A percentile compares a stretch with the other conserved stretches of the same genome.
These are phyloP conservation scores for Exophiala bonariae DNA, from an alignment of 2,329 filamentous ascomycete species.

Conservation along the genomic window DNA sequence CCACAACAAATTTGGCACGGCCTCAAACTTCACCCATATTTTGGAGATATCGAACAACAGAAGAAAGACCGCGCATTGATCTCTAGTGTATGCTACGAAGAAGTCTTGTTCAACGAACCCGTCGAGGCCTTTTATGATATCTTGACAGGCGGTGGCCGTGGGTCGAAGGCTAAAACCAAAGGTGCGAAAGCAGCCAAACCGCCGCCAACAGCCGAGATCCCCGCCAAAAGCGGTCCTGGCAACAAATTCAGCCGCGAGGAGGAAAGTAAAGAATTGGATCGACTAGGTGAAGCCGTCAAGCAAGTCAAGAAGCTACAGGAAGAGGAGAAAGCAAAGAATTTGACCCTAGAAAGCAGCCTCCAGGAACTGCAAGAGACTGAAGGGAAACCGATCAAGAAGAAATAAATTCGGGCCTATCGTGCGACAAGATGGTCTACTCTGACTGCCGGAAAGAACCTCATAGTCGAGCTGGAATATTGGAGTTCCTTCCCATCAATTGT, in stretches of 20 bases:
- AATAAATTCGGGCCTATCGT: slow-evolving; percentile 10
- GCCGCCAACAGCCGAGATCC: slow-evolving; percentile 73
- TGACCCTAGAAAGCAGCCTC: slow-evolving; percentile 61
- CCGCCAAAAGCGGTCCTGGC: slow-evolving; percentile 63
- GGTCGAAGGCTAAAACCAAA: slow-evolving; percentile 52
- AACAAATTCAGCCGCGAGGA: slow-evolving; percentile 74
- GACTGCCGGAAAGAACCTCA: not conserved
- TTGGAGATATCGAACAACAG: slow-evolving; percentile 71
- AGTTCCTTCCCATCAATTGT: slow-evolving; percentile 15
- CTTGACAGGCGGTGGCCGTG: slow-evolving; percentile 69
- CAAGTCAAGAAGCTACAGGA: slow-evolving; percentile 62
- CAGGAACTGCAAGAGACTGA: slow-evolving; percentile 51
- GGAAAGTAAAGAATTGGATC: slow-evolving; percentile 65
- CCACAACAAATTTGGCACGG: slow-evolving; percentile 94
- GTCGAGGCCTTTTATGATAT: slow-evolving; percentile 85
- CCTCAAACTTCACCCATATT: slow-evolving; percentile 86
- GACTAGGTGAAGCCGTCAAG: slow-evolving; percentile 62
- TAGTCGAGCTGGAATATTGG: not conserved
- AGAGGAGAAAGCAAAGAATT: slow-evolving; percentile 63
- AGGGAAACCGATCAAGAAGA: slow-evolving; percentile 28
- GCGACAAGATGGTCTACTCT: not conserved
- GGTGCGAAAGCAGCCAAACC: slow-evolving; percentile 60
- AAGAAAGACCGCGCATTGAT: slow-evolving; percentile 66
- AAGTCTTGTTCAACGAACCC: slow-evolving; percentile 96
- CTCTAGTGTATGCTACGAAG: slow-evolving; percentile 81